A percentile compares a stretch with the other conserved stretches of the same genome.
Evolutionary conservation across 2,329 filamentous ascomycete genomes (phyloP).

Genomic region (Clonostachys sp.): DNA sequence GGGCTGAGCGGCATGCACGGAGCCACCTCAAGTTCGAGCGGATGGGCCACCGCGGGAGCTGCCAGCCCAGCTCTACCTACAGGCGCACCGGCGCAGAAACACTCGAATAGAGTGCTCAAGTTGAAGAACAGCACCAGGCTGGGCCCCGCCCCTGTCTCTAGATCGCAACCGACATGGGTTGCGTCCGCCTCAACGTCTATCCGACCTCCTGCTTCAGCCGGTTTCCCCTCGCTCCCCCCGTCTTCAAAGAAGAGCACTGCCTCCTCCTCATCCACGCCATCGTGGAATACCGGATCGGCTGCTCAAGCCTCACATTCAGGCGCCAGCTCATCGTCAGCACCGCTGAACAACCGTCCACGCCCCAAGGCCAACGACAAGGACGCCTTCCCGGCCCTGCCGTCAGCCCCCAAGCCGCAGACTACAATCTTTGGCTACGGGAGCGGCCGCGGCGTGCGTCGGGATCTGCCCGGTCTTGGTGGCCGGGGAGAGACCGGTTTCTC

Average conservation of each 20-base stretch:
- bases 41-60: constrained; percentile 56
- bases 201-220: constrained; percentile 16
- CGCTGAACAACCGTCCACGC: constrained; percentile 5
- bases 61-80: constrained; percentile 44
- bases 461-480: constrained; percentile 29
- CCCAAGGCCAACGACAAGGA: constrained; percentile 36
- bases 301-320: background rate
- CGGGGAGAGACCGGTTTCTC: constrained; percentile 39
- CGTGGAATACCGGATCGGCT: constrained; percentile 13
- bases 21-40: constrained; percentile 47
- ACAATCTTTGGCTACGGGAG: constrained; percentile 59
- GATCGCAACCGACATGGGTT: background rate
- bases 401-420: constrained; percentile 64
- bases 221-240: constrained; percentile 32
- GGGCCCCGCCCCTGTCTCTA: constrained; percentile 11
- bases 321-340: background rate
- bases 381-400: constrained; percentile 78
- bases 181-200: constrained; percentile 2
- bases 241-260: constrained; percentile 2
- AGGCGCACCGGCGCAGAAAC: constrained; percentile 36
- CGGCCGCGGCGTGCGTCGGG: constrained; percentile 47
- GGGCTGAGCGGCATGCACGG: constrained; percentile 66
- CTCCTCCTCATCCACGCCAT: constrained; percentile 3
- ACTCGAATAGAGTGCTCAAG: constrained; percentile 51
- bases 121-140: constrained; percentile 54